Evolutionary conservation across 805 yeast genomes (phyloP).

Genomic region (Metschnikowia shivogae): DNA sequence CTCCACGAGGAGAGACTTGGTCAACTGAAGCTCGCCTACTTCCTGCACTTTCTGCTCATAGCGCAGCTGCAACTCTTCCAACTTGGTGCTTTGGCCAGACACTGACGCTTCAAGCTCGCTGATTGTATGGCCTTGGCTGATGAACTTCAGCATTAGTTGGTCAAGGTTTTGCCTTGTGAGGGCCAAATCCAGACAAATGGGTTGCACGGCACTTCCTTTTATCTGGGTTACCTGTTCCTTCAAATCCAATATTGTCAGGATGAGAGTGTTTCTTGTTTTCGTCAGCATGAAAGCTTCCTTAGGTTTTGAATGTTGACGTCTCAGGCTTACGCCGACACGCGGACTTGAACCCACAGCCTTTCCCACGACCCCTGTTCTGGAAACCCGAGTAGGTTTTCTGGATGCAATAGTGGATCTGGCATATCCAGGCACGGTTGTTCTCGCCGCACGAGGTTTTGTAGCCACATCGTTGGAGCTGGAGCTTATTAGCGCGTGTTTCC

Average conservation of each 20-base stretch:
- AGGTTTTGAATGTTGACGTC: neutral
- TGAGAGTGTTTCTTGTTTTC: neutral
- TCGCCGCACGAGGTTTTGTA: neutral
- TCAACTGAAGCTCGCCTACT: neutral
- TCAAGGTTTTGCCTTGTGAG: neutral
- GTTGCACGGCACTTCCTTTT: neutral
- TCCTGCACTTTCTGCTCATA: neutral
- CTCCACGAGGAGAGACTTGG: neutral
- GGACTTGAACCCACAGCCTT: neutral
- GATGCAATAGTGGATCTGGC: conserved; percentile 33
- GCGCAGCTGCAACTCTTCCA: neutral
- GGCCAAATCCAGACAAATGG: neutral
- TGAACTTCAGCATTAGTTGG: conserved; percentile 1
- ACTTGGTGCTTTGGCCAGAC: neutral
- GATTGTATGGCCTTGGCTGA: conserved; percentile 1
- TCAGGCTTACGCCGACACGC: neutral
- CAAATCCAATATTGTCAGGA: neutral
- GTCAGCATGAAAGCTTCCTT: neutral
- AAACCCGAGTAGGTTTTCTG: conserved; percentile 8
- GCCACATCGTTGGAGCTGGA: neutral
- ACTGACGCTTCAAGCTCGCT: neutral
- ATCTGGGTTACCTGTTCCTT: neutral
- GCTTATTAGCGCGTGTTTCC: neutral
- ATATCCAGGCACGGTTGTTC: conserved; percentile 22
- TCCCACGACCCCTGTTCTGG: neutral